A percentile compares a stretch with the other conserved stretches of the same genome.
Evolutionary conservation across 2,329 filamentous ascomycete species (phyloP).

Genomic region (Trichoderma oligosporum): DNA sequence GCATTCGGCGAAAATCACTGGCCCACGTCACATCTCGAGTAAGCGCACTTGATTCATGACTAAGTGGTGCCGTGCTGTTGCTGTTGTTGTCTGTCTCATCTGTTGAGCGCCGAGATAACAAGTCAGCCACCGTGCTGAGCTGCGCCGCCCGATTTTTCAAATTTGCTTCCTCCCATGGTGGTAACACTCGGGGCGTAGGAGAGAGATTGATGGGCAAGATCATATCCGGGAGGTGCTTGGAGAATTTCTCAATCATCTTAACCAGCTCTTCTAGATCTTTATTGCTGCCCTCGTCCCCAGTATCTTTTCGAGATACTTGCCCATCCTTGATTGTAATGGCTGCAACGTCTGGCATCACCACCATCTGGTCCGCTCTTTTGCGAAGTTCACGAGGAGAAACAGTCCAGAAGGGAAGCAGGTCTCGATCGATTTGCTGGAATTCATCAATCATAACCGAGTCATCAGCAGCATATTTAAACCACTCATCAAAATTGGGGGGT

Average conservation of each 20-base stretch:
- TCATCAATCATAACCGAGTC: conserved; percentile 73
- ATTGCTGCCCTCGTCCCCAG: conserved; percentile 32
- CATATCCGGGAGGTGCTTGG: conserved; percentile 74
- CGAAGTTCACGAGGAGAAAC: conserved; percentile 65
- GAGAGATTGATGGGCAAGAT: conserved; percentile 78
- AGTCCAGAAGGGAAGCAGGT: conserved; percentile 74
- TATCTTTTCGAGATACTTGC: conserved; percentile 45
- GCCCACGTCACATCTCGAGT: conserved; percentile 17
- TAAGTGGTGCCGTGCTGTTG: not conserved
- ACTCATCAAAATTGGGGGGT: conserved; percentile 77
- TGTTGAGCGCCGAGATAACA: conserved; percentile 29
- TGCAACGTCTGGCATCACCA: conserved; percentile 42
- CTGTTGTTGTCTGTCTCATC: conserved; percentile 9
- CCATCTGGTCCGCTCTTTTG: conserved; percentile 46
- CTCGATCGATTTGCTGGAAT: conserved; percentile 73
- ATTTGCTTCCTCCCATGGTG: conserved; percentile 58
- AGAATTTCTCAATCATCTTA: conserved; percentile 68
- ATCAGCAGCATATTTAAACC: conserved; percentile 76
- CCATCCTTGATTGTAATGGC: conserved; percentile 61
- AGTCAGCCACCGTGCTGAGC: conserved; percentile 29
- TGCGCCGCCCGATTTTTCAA: conserved; percentile 22
- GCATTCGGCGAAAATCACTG: conserved; percentile 40
- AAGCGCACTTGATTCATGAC: not conserved
- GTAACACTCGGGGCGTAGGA: conserved; percentile 34
- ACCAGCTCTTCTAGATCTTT: conserved; percentile 45